Evolutionary conservation across 2,329 filamentous ascomycete species (phyloP), one percentile per base, ranked within the genome.

Genomic region (Clarireedia hainanense): DNA sequence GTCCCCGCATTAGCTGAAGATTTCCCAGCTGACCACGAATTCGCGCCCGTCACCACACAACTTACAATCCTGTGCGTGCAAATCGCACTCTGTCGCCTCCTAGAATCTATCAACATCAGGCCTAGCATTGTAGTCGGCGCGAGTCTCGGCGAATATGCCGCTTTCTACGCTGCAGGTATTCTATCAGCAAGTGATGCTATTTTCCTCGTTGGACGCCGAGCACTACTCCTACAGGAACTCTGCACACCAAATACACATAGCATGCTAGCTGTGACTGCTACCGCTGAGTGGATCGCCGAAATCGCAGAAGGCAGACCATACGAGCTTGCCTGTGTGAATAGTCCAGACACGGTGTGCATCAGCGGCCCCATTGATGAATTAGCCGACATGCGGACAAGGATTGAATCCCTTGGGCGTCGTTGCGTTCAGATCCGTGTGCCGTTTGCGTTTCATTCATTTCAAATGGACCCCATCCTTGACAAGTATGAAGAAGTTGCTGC

Each of bases 111-210:
- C n/a, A 27, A 27, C 1, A 27, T 50, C 15, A 50, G 23, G 9
- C 47, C 47, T 23, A 12, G 10, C 3, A 39, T 39, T 63, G 72
- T 89, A 30, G 86, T 85, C 53, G 85, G 47, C 12, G 5, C 20
- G 10, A 50, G 47, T 37, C 34, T 50, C 15, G 47, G 47, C 7
- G 47, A 50, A 69, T 89, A 88, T 63, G 84, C 85, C 36, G 85
- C 85, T 37, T 78, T 89, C 10, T 78, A 86, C 64, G 77, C 83
- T 26, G 83, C 86, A 52, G 86, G 84, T 50, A 85, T 89, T 15
- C 73, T 89, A 27, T 86, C 84, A 17, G 82, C 80, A 27, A 81
- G 80, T 63, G 85, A 89, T 67, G 81, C 85, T 67, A 78, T 91
- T 51, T 85, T 83, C 60, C 75, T 91, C 1, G 85, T 89, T 12